phyloP scores from a whole-genome alignment of 768 basidiomycete species.

The Pisolithus microcarpus region DNA sequence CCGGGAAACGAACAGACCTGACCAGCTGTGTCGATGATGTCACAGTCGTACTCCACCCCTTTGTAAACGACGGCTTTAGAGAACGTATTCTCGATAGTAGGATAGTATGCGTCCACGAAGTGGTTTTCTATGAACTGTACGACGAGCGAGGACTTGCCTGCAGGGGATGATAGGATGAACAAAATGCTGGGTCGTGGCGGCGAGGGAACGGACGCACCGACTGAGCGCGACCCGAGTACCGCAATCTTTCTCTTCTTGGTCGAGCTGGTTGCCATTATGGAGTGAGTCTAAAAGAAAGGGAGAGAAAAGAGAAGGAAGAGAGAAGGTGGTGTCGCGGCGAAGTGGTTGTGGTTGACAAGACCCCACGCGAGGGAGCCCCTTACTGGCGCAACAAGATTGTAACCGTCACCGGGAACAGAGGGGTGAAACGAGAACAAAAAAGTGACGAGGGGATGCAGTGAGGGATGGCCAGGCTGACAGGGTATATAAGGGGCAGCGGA shows the following conservation, averaged over 20 bases:
- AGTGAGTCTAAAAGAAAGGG: neutral
- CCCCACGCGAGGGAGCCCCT: neutral
- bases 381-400: neutral
- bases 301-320: constrained; percentile 9
- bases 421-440: neutral
- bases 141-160: constrained; percentile 92
- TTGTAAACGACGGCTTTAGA: constrained; percentile 81
- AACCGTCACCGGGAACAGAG: neutral
- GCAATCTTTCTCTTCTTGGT: constrained; percentile 86
- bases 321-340: constrained; percentile 17
- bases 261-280: constrained; percentile 27
- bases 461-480: no score
- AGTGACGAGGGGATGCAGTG: no score
- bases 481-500: neutral
- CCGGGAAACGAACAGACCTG: constrained; percentile 51
- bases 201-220: constrained; percentile 48
- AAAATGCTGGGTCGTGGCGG: constrained; percentile 4
- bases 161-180: constrained; percentile 11
- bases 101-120: constrained; percentile 90
- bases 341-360: no score
- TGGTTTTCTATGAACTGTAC: constrained; percentile 90
- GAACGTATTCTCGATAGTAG: constrained; percentile 88
- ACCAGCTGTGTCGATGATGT: constrained; percentile 97
- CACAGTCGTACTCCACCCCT: constrained; percentile 89
- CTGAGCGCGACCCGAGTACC: constrained; percentile 79